Conservation (phyloP, 2,329 filamentous ascomycete genomes). For the Aureobasidium sp. region DNA sequence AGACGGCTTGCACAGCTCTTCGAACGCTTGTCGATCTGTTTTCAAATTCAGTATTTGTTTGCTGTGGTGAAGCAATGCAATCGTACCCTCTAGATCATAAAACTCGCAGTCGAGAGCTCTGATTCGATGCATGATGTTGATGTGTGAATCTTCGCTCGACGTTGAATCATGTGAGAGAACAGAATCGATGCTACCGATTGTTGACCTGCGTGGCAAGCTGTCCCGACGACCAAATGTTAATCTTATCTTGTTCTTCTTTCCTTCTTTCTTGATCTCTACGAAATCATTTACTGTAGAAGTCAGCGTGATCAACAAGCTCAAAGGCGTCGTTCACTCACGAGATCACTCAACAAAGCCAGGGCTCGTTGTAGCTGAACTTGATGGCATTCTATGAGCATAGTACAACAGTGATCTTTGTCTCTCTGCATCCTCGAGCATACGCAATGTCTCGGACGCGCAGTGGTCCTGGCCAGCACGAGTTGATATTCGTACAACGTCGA, state of each 20-base stretch:
- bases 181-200: neutral
- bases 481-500: neutral
- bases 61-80: neutral
- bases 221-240: neutral
- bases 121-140: neutral
- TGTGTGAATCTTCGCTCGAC: neutral
- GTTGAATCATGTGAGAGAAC: neutral
- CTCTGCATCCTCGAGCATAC: neutral
- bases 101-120: slow-evolving; percentile 2
- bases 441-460: neutral
- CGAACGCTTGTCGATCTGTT: neutral
- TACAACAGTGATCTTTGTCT: neutral
- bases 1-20: neutral
- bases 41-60: neutral
- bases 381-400: neutral
- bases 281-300: neutral
- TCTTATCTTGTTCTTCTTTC: neutral
- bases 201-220: neutral
- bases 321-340: neutral
- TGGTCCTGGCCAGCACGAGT: neutral
- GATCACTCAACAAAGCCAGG: neutral
- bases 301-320: neutral
- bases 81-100: neutral
- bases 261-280: neutral
- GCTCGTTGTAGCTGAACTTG: neutral